Conservation (phyloP, 1,139 yeast species). For the Candida dubliniensis region DNA sequence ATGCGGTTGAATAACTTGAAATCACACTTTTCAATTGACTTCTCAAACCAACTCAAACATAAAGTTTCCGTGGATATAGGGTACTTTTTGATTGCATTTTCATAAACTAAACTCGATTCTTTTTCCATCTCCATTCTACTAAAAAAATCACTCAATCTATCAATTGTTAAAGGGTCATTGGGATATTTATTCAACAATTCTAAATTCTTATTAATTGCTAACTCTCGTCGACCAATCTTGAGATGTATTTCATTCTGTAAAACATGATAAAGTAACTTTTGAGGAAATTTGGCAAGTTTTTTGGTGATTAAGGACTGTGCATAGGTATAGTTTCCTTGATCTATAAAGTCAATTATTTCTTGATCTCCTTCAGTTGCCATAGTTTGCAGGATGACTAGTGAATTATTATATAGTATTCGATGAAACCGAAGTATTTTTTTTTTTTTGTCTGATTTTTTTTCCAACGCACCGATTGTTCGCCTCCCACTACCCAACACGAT, state of each 20-base stretch:
- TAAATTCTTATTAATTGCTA: conserved; percentile 44
- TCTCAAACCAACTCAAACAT: conserved; percentile 49
- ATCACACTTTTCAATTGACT: conserved; percentile 38
- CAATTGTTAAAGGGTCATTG: conserved; percentile 53
- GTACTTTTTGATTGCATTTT: conserved; percentile 54
- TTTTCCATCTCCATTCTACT: conserved; percentile 30
- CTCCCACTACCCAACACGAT: too few species aligned
- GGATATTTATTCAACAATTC: conserved; percentile 49
- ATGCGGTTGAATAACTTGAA: conserved; percentile 47
- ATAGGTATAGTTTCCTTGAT: conserved; percentile 51
- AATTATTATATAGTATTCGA: neutral
- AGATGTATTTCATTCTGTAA: conserved; percentile 46
- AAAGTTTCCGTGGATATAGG: conserved; percentile 43
- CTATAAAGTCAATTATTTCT: conserved; percentile 45
- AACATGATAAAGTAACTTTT: conserved; percentile 53
- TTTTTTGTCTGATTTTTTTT: neutral
- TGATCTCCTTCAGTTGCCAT: conserved; percentile 15
- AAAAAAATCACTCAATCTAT: conserved; percentile 45
- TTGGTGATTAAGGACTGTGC: conserved; percentile 54
- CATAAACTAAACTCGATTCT: conserved; percentile 50
- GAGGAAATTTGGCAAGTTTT: conserved; percentile 56
- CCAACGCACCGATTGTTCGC: too few species aligned
- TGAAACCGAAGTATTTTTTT: neutral
- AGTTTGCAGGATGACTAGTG: neutral
- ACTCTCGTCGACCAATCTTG: conserved; percentile 42